Evolutionary conservation across 768 basidiomycete species (phyloP).

Genomic region (Pulveroboletus sp.): DNA sequence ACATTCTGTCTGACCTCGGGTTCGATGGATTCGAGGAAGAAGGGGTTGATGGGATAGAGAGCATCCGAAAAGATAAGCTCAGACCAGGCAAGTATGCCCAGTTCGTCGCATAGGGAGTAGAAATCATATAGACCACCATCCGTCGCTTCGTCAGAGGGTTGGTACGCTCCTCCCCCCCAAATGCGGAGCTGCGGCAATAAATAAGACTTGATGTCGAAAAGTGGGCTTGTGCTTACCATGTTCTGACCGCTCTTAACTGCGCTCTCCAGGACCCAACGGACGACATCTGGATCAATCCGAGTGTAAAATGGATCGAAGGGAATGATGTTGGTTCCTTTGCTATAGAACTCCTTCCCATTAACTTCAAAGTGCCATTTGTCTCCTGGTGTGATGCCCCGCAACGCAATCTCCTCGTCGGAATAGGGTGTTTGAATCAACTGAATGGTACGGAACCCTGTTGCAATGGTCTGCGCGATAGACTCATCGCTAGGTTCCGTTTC

Average conservation of each 20-base stretch:
- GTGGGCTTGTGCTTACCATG: constrained; percentile 40
- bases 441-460: constrained; percentile 59
- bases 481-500: constrained; percentile 9
- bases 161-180: constrained; percentile 57
- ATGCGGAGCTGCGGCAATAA: constrained; percentile 42
- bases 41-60: constrained; percentile 52
- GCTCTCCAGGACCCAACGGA: constrained; percentile 54
- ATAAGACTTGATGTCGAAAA: not conserved
- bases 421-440: constrained; percentile 49
- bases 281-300: constrained; percentile 45
- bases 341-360: constrained; percentile 55
- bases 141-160: constrained; percentile 38
- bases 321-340: constrained; percentile 54
- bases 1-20: constrained; percentile 50
- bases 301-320: constrained; percentile 61
- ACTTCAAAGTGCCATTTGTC: constrained; percentile 61
- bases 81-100: constrained; percentile 59
- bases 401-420: constrained; percentile 39
- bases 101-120: constrained; percentile 55
- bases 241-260: constrained; percentile 54
- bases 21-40: constrained; percentile 46
- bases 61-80: constrained; percentile 46
- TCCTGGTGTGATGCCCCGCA: constrained; percentile 52
- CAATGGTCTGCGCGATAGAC: constrained; percentile 37
- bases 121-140: constrained; percentile 51